A percentile compares a stretch with the other conserved stretches of the same genome.
Evolutionary conservation across 257 asterid species (phyloP).

Genomic region (Euphrasia confusa): DNA sequence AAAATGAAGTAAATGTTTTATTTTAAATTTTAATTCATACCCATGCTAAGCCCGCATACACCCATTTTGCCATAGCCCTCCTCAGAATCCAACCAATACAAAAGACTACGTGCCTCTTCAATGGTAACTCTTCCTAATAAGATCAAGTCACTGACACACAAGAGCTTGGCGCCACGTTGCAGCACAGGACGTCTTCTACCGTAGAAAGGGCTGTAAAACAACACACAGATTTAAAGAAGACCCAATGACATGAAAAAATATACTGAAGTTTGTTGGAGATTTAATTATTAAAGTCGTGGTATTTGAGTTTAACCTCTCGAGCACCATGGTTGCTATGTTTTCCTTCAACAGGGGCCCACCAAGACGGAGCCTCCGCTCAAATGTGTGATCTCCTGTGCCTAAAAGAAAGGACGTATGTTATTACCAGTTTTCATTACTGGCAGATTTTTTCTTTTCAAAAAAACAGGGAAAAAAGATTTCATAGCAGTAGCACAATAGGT

Average conservation of each 20-base stretch:
- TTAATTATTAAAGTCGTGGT: slow-evolving; percentile 6
- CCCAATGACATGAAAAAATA: slow-evolving; percentile 16
- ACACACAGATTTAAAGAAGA: slow-evolving; percentile 21
- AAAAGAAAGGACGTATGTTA: slow-evolving; percentile 10
- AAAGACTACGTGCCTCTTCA: slow-evolving; percentile 88
- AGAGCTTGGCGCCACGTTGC: slow-evolving; percentile 87
- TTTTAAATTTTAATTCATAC: slow-evolving; percentile 32
- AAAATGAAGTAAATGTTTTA: neutral
- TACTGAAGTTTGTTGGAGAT: neutral
- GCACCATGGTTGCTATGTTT: slow-evolving; percentile 97
- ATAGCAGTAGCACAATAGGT: no score
- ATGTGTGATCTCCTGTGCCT: slow-evolving; percentile 96
- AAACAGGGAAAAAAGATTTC: no score
- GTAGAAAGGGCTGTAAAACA: slow-evolving; percentile 75
- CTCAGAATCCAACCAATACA: slow-evolving; percentile 82
- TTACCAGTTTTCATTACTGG: neutral
- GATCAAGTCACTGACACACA: slow-evolving; percentile 90
- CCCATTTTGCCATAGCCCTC: slow-evolving; percentile 94
- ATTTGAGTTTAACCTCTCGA: slow-evolving; percentile 59
- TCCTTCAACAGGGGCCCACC: slow-evolving; percentile 90
- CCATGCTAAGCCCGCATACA: slow-evolving; percentile 97
- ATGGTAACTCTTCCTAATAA: slow-evolving; percentile 91
- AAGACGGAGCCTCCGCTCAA: slow-evolving; percentile 90
- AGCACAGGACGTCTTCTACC: slow-evolving; percentile 89
- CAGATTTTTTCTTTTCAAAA: neutral